These are phyloP conservation scores for Ambrosia hybrid DNA, from an alignment of 140 eudicot species.

Conservation along the genomic window DNA sequence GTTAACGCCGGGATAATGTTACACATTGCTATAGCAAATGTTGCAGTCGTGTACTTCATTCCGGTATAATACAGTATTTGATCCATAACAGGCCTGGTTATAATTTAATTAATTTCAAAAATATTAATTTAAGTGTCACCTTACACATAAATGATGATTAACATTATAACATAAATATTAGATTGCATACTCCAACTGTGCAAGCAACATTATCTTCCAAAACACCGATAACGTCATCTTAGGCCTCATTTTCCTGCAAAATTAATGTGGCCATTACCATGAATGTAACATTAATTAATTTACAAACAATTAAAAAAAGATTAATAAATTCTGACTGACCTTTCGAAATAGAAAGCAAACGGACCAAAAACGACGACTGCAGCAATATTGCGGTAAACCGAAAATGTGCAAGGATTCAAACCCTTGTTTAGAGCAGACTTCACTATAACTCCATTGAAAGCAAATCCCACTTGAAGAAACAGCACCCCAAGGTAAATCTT, in stretches of 20 bases:
- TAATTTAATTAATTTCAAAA: not conserved
- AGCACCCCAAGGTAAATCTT: slow-evolving; percentile 54
- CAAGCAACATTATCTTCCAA: slow-evolving; percentile 50
- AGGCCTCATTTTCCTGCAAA: slow-evolving; percentile 50
- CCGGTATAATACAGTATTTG: slow-evolving; percentile 54
- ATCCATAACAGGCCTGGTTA: slow-evolving; percentile 56
- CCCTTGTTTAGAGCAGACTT: slow-evolving; percentile 56
- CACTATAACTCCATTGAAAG: slow-evolving; percentile 51
- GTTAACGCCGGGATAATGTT: slow-evolving; percentile 63
- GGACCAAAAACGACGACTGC: slow-evolving; percentile 55
- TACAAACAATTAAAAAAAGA: no score
- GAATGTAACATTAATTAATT: not conserved
- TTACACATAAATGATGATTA: not conserved
- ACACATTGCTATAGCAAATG: slow-evolving; percentile 53
- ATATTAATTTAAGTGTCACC: not conserved
- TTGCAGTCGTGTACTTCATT: slow-evolving; percentile 59
- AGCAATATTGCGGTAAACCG: slow-evolving; percentile 48
- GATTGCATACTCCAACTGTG: slow-evolving; percentile 46
- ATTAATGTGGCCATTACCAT: not conserved
- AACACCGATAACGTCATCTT: slow-evolving; percentile 44
- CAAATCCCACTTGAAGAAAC: slow-evolving; percentile 52
- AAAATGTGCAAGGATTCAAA: slow-evolving; percentile 53
- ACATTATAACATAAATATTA: slow-evolving; percentile 2
- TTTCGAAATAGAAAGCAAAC: slow-evolving; percentile 53
- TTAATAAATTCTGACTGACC: not conserved